Percentiles rank a stretch among this genome's conserved stretches.
These are phyloP conservation scores for Kodamaea sp. DNA, from an alignment of 1,139 yeast genomes.

Conservation along the genomic window DNA sequence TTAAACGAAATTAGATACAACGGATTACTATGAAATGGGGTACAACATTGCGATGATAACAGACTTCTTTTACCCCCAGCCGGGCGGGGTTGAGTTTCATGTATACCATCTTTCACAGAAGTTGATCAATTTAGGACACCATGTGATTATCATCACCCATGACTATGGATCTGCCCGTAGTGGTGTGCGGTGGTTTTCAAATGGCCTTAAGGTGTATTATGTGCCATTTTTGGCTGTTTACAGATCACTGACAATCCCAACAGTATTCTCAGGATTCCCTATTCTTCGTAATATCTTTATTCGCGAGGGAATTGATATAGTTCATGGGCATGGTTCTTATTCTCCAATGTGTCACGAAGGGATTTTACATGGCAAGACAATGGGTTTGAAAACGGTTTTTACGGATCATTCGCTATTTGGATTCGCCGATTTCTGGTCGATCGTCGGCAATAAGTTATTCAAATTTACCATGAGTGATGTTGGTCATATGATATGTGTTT, in stretches of 20 bases:
- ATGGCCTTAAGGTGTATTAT: slow-evolving; percentile 90
- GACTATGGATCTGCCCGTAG: slow-evolving; percentile 69
- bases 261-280: slow-evolving; percentile 87
- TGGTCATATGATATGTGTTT: slow-evolving; percentile 91
- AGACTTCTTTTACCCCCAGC: slow-evolving; percentile 96
- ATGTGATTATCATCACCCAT: slow-evolving; percentile 88
- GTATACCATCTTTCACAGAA: slow-evolving; percentile 79
- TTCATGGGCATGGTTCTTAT: slow-evolving; percentile 94
- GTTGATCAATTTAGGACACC: slow-evolving; percentile 80
- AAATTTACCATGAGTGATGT: slow-evolving; percentile 83
- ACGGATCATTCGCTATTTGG: slow-evolving; percentile 97
- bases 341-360: slow-evolving; percentile 88
- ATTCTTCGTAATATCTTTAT: slow-evolving; percentile 78
- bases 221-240: slow-evolving; percentile 78
- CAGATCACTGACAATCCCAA: slow-evolving; percentile 82
- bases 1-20: not conserved
- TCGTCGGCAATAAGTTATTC: slow-evolving; percentile 79
- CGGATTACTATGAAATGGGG: slow-evolving; percentile 9
- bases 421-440: slow-evolving; percentile 80
- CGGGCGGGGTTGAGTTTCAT: slow-evolving; percentile 97
- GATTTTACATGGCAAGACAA: slow-evolving; percentile 81
- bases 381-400: slow-evolving; percentile 88
- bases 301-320: slow-evolving; percentile 80
- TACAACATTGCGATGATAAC: slow-evolving; percentile 75
- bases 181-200: slow-evolving; percentile 79